Evolutionary conservation across 1,139 yeast genomes (phyloP).

Genomic region (Hemisphaericaspora subhashii): DNA sequence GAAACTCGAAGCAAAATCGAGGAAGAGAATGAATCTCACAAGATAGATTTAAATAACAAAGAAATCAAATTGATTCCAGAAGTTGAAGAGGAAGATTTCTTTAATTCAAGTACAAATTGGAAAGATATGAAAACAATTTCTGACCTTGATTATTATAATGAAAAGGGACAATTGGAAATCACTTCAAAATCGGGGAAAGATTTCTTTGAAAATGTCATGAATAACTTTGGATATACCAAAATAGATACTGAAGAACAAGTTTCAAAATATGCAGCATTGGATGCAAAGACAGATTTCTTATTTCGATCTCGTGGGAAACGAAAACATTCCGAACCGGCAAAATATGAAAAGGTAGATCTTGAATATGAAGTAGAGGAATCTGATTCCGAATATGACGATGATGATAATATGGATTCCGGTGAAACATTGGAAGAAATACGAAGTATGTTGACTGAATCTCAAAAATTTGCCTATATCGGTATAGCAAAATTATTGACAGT

Average conservation of each 20-base stretch:
- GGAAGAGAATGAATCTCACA: conserved; percentile 3
- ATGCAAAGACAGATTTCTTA: conserved; percentile 80
- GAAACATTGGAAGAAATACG: conserved; percentile 80
- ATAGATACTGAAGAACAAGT: conserved; percentile 89
- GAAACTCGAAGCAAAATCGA: no score
- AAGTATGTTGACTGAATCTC: conserved; percentile 76
- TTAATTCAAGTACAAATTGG: conserved; percentile 42
- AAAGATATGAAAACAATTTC: conserved; percentile 54
- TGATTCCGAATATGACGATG: conserved; percentile 31
- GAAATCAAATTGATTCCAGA: conserved; percentile 8
- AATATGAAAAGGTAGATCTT: conserved; percentile 23
- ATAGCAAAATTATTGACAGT: conserved; percentile 72
- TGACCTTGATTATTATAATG: conserved; percentile 51
- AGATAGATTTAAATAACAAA: conserved; percentile 6
- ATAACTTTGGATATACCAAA: conserved; percentile 73
- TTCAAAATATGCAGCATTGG: conserved; percentile 68
- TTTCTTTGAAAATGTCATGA: conserved; percentile 21
- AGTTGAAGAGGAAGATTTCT: conserved; percentile 36
- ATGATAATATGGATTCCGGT: conserved; percentile 47
- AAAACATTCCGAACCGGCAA: conserved; percentile 15
- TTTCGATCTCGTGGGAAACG: conserved; percentile 40
- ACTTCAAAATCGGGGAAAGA: conserved; percentile 21
- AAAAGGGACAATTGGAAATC: conserved; percentile 50
- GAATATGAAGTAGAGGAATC: conserved; percentile 26
- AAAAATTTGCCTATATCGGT: conserved; percentile 91